phyloP scores from a whole-genome alignment of 768 basidiomycete species.

The Mycena epipterygia region DNA sequence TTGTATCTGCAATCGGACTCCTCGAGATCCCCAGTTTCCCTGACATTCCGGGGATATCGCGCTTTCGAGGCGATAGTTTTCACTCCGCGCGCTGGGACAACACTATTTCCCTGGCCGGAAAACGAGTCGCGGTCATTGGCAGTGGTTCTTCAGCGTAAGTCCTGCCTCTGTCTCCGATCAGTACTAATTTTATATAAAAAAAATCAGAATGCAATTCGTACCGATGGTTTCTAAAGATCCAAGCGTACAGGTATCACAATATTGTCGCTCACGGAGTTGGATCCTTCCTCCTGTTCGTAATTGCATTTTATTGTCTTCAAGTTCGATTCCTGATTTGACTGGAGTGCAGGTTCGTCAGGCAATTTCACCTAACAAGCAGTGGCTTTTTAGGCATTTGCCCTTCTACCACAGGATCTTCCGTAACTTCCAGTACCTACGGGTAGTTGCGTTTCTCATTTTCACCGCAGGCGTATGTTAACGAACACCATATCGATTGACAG shows the following conservation, averaged over 20 bases:
- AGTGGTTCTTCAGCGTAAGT: constrained; percentile 68
- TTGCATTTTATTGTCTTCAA: not conserved
- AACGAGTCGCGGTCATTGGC: constrained; percentile 69
- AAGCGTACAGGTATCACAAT: constrained; percentile 59
- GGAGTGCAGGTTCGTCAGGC: constrained; percentile 19
- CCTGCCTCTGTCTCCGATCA: not conserved
- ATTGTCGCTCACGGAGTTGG: constrained; percentile 66
- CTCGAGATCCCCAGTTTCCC: constrained; percentile 59
- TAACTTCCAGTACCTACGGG: constrained; percentile 27
- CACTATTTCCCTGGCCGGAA: constrained; percentile 54
- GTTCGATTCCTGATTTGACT: constrained; percentile 3
- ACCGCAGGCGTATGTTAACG: not conserved
- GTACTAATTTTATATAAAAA: not conserved
- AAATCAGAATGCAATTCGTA: constrained; percentile 63
- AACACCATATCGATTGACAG: not conserved
- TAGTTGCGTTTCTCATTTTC: not conserved
- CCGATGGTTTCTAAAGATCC: constrained; percentile 58
- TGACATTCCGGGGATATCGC: constrained; percentile 50
- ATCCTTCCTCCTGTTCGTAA: constrained; percentile 45
- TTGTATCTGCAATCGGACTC: constrained; percentile 65
- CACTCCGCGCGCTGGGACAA: constrained; percentile 68
- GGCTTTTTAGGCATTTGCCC: constrained; percentile 12
- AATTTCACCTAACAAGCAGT: constrained; percentile 28
- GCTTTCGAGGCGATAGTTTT: constrained; percentile 62
- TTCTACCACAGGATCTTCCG: constrained; percentile 33